A percentile compares a stretch with the other conserved stretches of the same genome.
phyloP scores from a whole-genome alignment of 768 basidiomycete genomes.

The Pisolithus tinctorius region DNA sequence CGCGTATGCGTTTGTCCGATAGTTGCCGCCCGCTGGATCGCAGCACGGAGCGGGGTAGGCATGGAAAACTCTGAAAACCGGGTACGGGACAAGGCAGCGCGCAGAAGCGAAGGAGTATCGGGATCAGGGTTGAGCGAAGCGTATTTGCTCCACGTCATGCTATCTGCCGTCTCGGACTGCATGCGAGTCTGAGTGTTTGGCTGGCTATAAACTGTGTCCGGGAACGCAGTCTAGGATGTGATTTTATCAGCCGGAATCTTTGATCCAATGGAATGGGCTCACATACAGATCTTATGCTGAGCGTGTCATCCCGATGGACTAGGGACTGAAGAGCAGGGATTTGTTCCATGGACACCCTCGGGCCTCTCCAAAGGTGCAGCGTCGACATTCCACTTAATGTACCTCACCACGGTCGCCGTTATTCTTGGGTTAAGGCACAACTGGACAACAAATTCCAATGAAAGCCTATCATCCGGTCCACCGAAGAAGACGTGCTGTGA shows the following conservation, averaged over 20 bases:
- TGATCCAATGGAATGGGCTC: not conserved
- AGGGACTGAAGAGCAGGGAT: constrained; percentile 10
- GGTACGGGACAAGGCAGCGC: constrained; percentile 46
- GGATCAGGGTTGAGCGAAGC: constrained; percentile 23
- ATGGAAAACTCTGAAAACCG: constrained; percentile 53
- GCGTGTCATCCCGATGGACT: constrained; percentile 20
- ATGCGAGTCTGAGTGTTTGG: constrained; percentile 57
- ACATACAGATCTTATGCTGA: constrained; percentile 47
- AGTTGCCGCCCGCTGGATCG: constrained; percentile 37
- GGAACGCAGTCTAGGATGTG: constrained; percentile 33
- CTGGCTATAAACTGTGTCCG: constrained; percentile 68
- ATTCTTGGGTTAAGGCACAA: constrained; percentile 64
- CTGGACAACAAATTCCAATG: constrained; percentile 79
- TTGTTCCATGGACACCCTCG: constrained; percentile 25
- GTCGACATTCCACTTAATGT: constrained; percentile 43
- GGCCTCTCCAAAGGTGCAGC: constrained; percentile 18
- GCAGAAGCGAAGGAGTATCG: constrained; percentile 10
- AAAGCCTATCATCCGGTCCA: constrained; percentile 87
- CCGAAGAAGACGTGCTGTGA: constrained; percentile 83
- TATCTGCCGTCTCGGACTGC: constrained; percentile 82
- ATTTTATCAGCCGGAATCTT: not conserved
- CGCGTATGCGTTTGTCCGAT: constrained; percentile 27
- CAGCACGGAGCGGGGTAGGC: constrained; percentile 53
- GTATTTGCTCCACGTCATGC: constrained; percentile 65
- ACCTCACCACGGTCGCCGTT: constrained; percentile 67